A percentile compares a stretch with the other conserved stretches of the same genome.
Evolutionary conservation across 1,139 yeast genomes (phyloP).

Genomic region (Taphrina flavorubra): DNA sequence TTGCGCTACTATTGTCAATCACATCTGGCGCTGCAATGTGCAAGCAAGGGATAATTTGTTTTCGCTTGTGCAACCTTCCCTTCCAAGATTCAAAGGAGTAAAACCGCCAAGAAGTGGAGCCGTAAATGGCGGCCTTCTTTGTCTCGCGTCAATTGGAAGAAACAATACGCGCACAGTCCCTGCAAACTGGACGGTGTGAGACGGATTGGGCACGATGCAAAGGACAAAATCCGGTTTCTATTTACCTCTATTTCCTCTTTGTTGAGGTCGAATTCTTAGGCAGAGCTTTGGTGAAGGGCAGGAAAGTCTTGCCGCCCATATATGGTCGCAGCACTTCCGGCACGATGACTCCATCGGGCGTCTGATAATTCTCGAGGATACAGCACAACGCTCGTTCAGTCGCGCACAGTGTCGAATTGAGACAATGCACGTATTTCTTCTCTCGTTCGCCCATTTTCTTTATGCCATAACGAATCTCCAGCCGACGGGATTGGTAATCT

Average conservation of each 20-base stretch:
- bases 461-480: constrained; percentile 98
- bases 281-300: constrained; percentile 86
- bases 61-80: neutral
- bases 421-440: constrained; percentile 97
- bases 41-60: neutral
- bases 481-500: constrained; percentile 96
- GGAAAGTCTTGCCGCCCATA: constrained; percentile 97
- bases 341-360: constrained; percentile 75
- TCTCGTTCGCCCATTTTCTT: constrained; percentile 94
- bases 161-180: neutral
- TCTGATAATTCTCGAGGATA: constrained; percentile 95
- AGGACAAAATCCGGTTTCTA: too few species aligned
- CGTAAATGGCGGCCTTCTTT: neutral
- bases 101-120: constrained; percentile 13
- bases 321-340: constrained; percentile 95
- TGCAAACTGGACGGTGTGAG: neutral
- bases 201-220: too few species aligned
- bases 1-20: too few species aligned
- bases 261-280: constrained; percentile 68
- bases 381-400: constrained; percentile 98
- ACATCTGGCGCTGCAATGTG: too few species aligned
- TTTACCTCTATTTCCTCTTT: constrained; percentile 44
- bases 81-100: constrained; percentile 7
- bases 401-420: constrained; percentile 96
- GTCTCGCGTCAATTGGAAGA: neutral